These are phyloP conservation scores for Talaromyces rugulosus DNA, from an alignment of 2,329 filamentous ascomycete genomes.

Conservation along the genomic window DNA sequence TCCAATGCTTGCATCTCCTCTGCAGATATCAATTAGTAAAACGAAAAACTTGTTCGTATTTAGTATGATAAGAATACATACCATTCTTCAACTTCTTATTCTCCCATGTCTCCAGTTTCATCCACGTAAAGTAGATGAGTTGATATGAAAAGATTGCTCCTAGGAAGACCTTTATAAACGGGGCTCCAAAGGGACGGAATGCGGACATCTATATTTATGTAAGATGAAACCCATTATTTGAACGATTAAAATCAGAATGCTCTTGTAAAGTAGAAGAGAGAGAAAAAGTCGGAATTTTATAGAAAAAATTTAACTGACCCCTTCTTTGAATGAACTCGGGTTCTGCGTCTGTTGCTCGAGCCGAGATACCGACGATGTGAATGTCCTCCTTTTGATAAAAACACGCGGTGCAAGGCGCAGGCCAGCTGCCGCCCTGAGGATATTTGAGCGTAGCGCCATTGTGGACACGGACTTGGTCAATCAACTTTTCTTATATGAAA, in stretches of 20 bases:
- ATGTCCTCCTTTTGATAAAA: neutral
- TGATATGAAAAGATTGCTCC: constrained; percentile 48
- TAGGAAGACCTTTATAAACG: constrained; percentile 46
- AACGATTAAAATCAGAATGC: neutral
- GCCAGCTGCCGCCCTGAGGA: neutral
- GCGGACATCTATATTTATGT: constrained; percentile 28
- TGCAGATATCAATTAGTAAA: constrained; percentile 11
- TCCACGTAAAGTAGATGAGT: constrained; percentile 45
- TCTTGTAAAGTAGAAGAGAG: too few relatives aligned
- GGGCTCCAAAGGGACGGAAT: constrained; percentile 38
- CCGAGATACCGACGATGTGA: constrained; percentile 5
- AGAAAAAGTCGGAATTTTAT: too few relatives aligned
- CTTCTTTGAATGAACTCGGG: constrained; percentile 24
- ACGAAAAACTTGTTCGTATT: neutral
- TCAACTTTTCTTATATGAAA: neutral
- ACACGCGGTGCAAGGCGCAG: neutral
- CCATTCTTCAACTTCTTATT: constrained; percentile 38
- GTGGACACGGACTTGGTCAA: neutral
- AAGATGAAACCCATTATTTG: neutral
- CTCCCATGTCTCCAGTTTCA: constrained; percentile 46
- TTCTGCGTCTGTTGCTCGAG: neutral
- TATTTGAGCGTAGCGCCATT: neutral
- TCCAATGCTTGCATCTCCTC: constrained; percentile 33
- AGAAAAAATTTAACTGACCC: constrained; percentile 19
- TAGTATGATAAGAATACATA: constrained; percentile 14